These are phyloP conservation scores for Aspergillus tanneri DNA, from an alignment of 2,329 filamentous ascomycete species.

Conservation along the genomic window DNA sequence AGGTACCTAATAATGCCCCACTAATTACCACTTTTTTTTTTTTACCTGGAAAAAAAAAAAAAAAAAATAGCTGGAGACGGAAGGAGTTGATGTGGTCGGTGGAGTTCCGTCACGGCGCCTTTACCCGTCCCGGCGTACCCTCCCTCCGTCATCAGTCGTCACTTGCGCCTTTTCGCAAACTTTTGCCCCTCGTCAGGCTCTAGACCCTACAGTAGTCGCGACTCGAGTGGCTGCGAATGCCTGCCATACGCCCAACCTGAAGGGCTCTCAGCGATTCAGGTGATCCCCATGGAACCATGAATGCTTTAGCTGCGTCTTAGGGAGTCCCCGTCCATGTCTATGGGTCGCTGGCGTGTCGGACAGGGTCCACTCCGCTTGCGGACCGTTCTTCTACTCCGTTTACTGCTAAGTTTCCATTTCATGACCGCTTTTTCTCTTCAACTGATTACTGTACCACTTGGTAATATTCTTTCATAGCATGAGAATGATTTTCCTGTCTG, in stretches of 20 bases:
- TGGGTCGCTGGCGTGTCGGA: conserved; percentile 34
- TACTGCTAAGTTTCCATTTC: conserved; percentile 12
- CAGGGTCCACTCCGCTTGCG: conserved; percentile 21
- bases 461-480: not conserved
- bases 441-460: not conserved
- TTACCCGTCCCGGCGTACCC: conserved; percentile 29
- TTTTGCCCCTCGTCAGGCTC: conserved; percentile 22
- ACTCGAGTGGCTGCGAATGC: conserved; percentile 10
- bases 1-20: too few relatives aligned
- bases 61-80: conserved; percentile 17
- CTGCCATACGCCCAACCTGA: conserved; percentile 24
- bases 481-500: not conserved
- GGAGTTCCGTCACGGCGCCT: conserved; percentile 28
- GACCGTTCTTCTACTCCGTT: conserved; percentile 19
- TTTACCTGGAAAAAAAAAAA: too few relatives aligned
- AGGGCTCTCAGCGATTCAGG: conserved; percentile 28
- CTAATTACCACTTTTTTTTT: too few relatives aligned
- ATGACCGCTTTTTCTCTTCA: conserved; percentile 14
- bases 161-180: conserved; percentile 18
- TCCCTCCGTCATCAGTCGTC: conserved; percentile 20
- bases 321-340: conserved; percentile 38
- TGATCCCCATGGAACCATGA: conserved; percentile 32
- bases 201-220: conserved; percentile 18
- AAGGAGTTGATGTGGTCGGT: conserved; percentile 21
- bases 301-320: conserved; percentile 27